Base-by-base conservation (phyloP, 495 filamentous ascomycete species). In the Xylaria flabelliformis region DNA sequence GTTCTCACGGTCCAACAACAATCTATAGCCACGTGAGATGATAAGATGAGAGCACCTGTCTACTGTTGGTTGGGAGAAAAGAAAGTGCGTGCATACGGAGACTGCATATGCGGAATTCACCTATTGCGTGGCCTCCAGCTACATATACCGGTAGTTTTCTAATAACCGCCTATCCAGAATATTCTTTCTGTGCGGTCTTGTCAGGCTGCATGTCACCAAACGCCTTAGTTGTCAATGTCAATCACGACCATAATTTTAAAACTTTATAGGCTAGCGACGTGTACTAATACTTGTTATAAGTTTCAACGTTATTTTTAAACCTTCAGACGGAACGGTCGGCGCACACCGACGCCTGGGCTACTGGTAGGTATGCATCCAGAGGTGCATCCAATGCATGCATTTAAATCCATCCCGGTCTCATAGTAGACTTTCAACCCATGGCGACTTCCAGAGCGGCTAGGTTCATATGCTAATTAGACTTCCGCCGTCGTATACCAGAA, bases 381-480 rank as follows among this genome's bases (percentile, higher is more conserved):
- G 29, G 24, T 36, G 26, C 58, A 50, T 24, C 17, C 9, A 41
- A 53, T 36, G 24, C 48, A 3, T 41, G 51, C 64, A 42, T 55
- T 15, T 9, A 48, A 53, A 10, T 19, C 51, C 50, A 56, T 69
- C 53, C 66, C 10, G 1, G 66, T 59, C 66, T 58, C 36, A 15
- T 34, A 9, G 51, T 58, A 34, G 66, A n/a, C 24, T 56, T 55
- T n/a, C n/a, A 48, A 64, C 59, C 12, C 19, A 62, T 26, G 39
- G 59, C 3, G 59, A 46, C 34, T 9, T 46, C 58, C 36, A 64
- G 9, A 15, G 48, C 56, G n/a, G 41, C 53, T 34, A 48, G 70
- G 64, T 48, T 65, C 53, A 72, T 24, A 59, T 26, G 36, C 70
- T 53, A 39, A 67, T 67, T 39, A 59, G 39, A 67, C 62, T 72